Evolutionary conservation across 768 basidiomycete species (phyloP), one percentile per base, ranked within the genome.

Genomic region (Clitopilus hobsonii): DNA sequence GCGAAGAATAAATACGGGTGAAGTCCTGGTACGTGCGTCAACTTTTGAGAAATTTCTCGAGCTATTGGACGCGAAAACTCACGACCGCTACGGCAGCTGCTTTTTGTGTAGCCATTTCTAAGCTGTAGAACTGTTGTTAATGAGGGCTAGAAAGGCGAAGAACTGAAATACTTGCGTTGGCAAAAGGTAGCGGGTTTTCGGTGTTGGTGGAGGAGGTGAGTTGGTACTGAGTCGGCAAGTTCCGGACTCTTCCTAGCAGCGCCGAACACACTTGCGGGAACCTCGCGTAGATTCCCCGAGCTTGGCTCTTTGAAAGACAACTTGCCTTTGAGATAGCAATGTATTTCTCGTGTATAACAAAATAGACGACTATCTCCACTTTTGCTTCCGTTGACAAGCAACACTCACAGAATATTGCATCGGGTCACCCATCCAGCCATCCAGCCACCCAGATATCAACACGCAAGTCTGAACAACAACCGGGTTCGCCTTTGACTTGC

Each of bases 1-100:
- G 81, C 52, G 88, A 84, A 53, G 85, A 75, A 71, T 92, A 93
- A 60, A 94, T 81, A 67, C 88, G 88, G 66, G 88, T 71, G 69
- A 91, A 92, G 73, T 92, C 90, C 91, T 94, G 65, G 20, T 27
- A 38, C 45, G 38, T 38, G 3, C 10, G 25, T 30, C 22, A 14
- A 27, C n/a, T 18, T 36, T 32, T 28, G 24, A 20, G 36, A 56
- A 25, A 5, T 41, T 30, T 27, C 23, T 27, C 25, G 5, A 48
- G 20, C 3, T 23, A 48, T 45, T 20, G n/a, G 36, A 3, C 10
- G 25, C 18, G 3, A 45, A 20, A 36, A 73, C 82, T 72, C 62
- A 83, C 82, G 58, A 88, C 83, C 70, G 83, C 85, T 59, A 78
- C 84, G 56, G 79, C 76, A 59, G 84, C 82, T 78, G 79, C 81